phyloP scores from a whole-genome alignment of 345 rosid genomes.

The Clarkia xantiana region DNA sequence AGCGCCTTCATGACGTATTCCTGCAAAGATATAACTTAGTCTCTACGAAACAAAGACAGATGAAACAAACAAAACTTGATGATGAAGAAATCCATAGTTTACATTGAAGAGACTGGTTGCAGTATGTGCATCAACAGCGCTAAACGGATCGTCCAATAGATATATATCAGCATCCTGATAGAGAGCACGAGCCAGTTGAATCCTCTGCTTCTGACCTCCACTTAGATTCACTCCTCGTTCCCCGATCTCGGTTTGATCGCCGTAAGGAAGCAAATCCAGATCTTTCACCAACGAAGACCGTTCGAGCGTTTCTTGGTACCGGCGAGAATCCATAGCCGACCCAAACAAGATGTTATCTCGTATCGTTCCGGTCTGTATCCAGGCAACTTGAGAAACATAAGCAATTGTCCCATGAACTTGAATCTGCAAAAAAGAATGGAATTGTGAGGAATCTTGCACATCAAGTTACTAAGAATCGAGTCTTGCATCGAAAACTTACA shows the following conservation, averaged over 20 bases:
- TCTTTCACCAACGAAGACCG: slow-evolving; percentile 74
- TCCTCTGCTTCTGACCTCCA: slow-evolving; percentile 93
- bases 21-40: slow-evolving; percentile 24
- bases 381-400: slow-evolving; percentile 87
- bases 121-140: slow-evolving; percentile 94
- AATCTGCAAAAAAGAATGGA: slow-evolving; percentile 24
- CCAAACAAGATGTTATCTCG: slow-evolving; percentile 79
- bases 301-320: slow-evolving; percentile 66
- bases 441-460: too few relatives aligned
- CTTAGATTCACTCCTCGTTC: slow-evolving; percentile 97
- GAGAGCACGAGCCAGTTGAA: slow-evolving; percentile 95
- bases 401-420: slow-evolving; percentile 67
- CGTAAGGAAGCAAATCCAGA: slow-evolving; percentile 76
- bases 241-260: slow-evolving; percentile 91
- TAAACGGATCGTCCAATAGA: slow-evolving; percentile 89
- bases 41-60: background rate
- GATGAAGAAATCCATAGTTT: slow-evolving; percentile 1
- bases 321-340: slow-evolving; percentile 43
- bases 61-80: too few relatives aligned
- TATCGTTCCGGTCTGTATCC: slow-evolving; percentile 91
- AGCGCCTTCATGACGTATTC: slow-evolving; percentile 76
- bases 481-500: slow-evolving; percentile 22
- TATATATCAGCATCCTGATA: slow-evolving; percentile 88
- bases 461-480: too few relatives aligned
- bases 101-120: slow-evolving; percentile 85